phyloP scores from a whole-genome alignment of 805 yeast genomes.

The Pichia californica region DNA sequence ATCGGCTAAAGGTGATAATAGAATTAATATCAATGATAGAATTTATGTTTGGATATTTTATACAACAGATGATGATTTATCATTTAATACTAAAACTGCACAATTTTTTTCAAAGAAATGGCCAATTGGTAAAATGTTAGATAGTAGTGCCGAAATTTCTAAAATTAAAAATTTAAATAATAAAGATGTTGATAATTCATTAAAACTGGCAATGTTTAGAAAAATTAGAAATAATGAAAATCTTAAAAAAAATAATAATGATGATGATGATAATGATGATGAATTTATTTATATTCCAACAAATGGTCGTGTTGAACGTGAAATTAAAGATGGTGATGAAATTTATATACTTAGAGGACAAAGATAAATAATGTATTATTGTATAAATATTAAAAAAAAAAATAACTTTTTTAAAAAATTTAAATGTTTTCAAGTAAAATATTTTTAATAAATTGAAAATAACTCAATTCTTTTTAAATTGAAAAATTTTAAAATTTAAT shows the following conservation, averaged over 20 bases:
- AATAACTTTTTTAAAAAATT: not conserved
- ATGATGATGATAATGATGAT: conserved; percentile 2
- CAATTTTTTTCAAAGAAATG: conserved; percentile 47
- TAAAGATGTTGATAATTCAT: conserved; percentile 33
- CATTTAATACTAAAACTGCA: conserved; percentile 14
- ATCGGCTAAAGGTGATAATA: conserved; percentile 46
- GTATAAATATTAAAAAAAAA: not conserved
- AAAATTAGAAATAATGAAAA: conserved; percentile 22
- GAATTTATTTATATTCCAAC: conserved; percentile 28
- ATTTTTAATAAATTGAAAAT: no score
- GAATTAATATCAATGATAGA: conserved; percentile 37
- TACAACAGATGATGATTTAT: conserved; percentile 26
- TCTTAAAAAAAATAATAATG: not conserved
- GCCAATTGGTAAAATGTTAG: conserved; percentile 56
- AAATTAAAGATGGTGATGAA: conserved; percentile 43
- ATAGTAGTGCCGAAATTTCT: conserved; percentile 41
- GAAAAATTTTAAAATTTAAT: no score
- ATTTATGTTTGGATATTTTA: conserved; percentile 44
- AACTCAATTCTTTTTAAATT: no score
- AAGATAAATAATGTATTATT: conserved; percentile 11
- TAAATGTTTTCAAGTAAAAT: not conserved
- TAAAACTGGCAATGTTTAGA: conserved; percentile 43
- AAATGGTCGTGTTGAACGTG: conserved; percentile 34
- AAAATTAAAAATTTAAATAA: conserved; percentile 46
- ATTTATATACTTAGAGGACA: conserved; percentile 48